Percentiles rank a stretch among this genome's conserved stretches.
phyloP scores from a whole-genome alignment of 345 rosid species.

The Carallia pectinifolia region DNA sequence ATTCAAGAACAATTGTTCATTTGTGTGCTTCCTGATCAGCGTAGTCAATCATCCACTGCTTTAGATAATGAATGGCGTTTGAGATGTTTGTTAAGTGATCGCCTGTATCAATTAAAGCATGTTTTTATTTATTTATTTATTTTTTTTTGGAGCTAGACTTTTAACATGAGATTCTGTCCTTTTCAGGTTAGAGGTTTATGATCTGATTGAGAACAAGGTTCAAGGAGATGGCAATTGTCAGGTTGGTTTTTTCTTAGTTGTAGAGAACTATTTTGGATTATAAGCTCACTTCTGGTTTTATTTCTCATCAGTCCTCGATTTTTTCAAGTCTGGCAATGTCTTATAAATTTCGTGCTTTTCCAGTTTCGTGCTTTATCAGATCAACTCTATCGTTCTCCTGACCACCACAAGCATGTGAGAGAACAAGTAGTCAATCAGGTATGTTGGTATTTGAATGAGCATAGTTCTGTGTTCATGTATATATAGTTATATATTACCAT shows the following conservation, averaged over 20 bases:
- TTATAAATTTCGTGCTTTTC: conserved; percentile 11
- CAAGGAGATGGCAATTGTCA: conserved; percentile 80
- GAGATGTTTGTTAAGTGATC: too few species aligned
- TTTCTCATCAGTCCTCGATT: not conserved
- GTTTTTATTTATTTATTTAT: not conserved
- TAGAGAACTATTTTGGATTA: not conserved
- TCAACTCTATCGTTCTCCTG: conserved; percentile 79
- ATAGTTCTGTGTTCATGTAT: not conserved
- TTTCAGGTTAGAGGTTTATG: conserved; percentile 48
- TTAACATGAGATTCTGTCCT: not conserved
- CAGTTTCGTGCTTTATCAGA: conserved; percentile 90
- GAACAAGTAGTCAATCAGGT: conserved; percentile 74
- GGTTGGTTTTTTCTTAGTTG: conserved; percentile 36
- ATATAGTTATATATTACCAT: too few species aligned
- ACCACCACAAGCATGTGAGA: conserved; percentile 70
- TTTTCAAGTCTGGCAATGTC: not conserved
- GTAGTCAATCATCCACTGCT: too few species aligned
- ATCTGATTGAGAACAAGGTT: conserved; percentile 57
- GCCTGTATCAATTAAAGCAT: not conserved
- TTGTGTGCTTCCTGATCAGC: too few species aligned
- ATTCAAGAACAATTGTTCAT: too few species aligned
- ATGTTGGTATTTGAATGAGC: conserved; percentile 7
- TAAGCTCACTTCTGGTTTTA: not conserved
- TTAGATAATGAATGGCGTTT: too few species aligned
- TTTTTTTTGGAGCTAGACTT: not conserved